phyloP scores from a whole-genome alignment of 768 basidiomycete species.

The Podaxis rugospora region DNA sequence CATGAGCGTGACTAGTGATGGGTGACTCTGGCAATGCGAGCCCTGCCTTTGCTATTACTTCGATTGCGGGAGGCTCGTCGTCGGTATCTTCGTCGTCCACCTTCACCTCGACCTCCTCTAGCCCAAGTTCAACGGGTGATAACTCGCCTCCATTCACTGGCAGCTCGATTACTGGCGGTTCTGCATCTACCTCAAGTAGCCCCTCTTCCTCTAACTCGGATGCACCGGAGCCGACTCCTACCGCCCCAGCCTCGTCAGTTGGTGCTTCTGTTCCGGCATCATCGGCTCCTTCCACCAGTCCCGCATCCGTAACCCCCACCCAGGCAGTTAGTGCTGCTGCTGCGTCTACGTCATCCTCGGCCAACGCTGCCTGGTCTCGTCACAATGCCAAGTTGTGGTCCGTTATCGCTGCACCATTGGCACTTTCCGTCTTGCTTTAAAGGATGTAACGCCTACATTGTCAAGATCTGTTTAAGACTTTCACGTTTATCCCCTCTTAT shows the following conservation, averaged over 20 bases:
- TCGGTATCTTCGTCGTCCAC: conserved; percentile 15
- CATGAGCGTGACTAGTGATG: conserved; percentile 37
- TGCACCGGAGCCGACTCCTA: neutral
- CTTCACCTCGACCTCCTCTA: neutral
- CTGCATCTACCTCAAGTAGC: neutral
- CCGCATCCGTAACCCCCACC: neutral
- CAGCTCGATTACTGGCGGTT: conserved; percentile 25
- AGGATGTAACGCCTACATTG: neutral
- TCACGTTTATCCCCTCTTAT: neutral
- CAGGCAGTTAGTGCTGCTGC: neutral
- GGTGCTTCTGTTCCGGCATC: neutral
- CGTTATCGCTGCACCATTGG: conserved; percentile 6
- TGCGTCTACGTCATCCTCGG: neutral
- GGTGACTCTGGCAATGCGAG: conserved; percentile 67
- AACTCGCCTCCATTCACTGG: conserved; percentile 28
- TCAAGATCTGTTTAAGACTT: neutral
- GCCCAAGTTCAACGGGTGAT: neutral
- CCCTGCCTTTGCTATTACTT: conserved; percentile 54
- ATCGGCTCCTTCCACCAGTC: neutral
- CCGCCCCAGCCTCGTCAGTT: neutral
- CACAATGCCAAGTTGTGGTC: neutral
- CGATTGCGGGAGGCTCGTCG: conserved; percentile 32
- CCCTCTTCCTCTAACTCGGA: neutral
- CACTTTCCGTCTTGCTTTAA: neutral
- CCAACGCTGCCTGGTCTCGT: conserved; percentile 3